phyloP scores from a whole-genome alignment of 2,329 filamentous ascomycete species.

The Lecanicillium sp. region DNA sequence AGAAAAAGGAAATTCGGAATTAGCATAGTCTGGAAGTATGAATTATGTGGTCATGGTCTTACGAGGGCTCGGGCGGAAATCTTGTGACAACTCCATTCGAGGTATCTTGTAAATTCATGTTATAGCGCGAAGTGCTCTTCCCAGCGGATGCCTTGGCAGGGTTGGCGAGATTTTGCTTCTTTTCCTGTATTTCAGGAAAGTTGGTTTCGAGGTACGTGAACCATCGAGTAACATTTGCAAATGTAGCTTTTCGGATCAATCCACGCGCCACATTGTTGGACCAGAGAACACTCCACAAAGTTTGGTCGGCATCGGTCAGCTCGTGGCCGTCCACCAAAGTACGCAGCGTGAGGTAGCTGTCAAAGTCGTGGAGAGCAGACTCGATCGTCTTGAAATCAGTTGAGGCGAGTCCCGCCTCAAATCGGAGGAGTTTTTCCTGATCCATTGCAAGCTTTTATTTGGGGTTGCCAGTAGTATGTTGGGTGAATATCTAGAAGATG shows the following conservation, averaged over 20 bases:
- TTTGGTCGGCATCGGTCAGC: not conserved
- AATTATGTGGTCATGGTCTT: slow-evolving; percentile 34
- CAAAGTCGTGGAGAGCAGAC: not conserved
- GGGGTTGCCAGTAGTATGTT: too few relatives aligned
- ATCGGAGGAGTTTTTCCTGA: too few relatives aligned
- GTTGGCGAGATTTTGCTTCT: not conserved
- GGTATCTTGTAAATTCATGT: slow-evolving; percentile 70
- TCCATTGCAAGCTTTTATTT: too few relatives aligned
- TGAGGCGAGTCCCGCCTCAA: too few relatives aligned
- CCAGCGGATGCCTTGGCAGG: not conserved
- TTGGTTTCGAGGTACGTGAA: not conserved
- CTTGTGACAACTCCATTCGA: slow-evolving; percentile 78
- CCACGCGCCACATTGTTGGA: slow-evolving; percentile 3
- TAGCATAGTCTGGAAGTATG: not conserved
- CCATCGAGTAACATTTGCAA: slow-evolving; percentile 6
- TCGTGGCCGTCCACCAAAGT: slow-evolving; percentile 2
- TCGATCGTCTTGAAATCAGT: slow-evolving; percentile 1
- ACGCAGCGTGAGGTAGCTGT: slow-evolving; percentile 3
- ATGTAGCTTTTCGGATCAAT: not conserved
- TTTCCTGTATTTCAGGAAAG: not conserved
- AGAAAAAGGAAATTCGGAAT: slow-evolving; percentile 7
- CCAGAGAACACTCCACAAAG: not conserved
- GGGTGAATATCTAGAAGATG: too few relatives aligned
- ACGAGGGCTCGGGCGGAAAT: slow-evolving; percentile 83
- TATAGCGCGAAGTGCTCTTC: slow-evolving; percentile 45